Conservation (phyloP, 2,329 filamentous ascomycete genomes). For the Apiospora malaysiana region DNA sequence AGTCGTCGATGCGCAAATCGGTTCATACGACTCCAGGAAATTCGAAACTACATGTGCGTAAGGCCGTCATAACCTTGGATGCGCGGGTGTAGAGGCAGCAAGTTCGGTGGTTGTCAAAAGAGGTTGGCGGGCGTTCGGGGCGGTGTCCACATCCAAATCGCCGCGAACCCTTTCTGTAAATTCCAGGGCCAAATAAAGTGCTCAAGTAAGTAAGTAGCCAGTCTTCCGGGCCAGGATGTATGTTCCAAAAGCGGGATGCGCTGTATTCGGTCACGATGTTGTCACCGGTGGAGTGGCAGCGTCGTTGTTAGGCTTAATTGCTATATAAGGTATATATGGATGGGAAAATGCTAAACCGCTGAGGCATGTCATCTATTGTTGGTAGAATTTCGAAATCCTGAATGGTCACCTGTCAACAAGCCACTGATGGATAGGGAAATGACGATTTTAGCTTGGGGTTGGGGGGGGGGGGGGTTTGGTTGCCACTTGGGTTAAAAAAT, state of each 20-base stretch:
- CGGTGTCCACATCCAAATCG: constrained; percentile 17
- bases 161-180: constrained; percentile 4
- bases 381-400: background rate
- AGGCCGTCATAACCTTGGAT: constrained; percentile 10
- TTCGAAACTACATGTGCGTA: constrained; percentile 7
- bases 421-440: constrained; percentile 11
- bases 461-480: no score
- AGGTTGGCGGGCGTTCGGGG: constrained; percentile 6
- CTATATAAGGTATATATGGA: constrained; percentile 1
- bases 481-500: no score
- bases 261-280: constrained; percentile 9
- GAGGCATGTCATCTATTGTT: constrained; percentile 1
- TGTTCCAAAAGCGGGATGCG: constrained; percentile 2
- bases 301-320: background rate
- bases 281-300: background rate
- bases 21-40: constrained; percentile 13
- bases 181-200: constrained; percentile 12
- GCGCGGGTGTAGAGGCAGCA: constrained; percentile 8
- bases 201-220: constrained; percentile 3
- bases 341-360: background rate
- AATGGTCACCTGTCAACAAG: constrained; percentile 22
- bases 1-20: constrained; percentile 8
- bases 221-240: background rate
- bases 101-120: constrained; percentile 7
- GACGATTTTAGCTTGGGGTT: background rate